Evolutionary conservation across 345 rosid genomes (phyloP).

Genomic region (Kernera saxatilis): DNA sequence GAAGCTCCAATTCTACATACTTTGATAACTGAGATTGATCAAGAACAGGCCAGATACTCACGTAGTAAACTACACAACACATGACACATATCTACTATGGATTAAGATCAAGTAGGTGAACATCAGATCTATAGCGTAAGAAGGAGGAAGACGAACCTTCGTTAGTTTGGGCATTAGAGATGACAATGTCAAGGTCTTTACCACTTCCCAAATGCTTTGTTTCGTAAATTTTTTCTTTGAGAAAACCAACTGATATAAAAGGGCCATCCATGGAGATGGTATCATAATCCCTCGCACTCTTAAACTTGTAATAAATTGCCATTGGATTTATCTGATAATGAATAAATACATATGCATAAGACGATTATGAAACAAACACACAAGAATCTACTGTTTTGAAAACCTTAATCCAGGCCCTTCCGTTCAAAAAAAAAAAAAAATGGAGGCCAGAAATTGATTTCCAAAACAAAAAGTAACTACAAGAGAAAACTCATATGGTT

Average conservation of each 20-base stretch:
- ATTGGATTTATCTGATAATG: constrained; percentile 39
- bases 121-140: not conserved
- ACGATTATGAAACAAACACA: constrained; percentile 7
- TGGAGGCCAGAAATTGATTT: not conserved
- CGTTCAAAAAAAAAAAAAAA: not conserved
- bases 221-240: constrained; percentile 98
- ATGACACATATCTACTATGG: not conserved
- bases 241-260: constrained; percentile 86
- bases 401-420: not conserved
- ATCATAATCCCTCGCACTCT: constrained; percentile 98
- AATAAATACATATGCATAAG: constrained; percentile 6
- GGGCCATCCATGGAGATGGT: constrained; percentile 89
- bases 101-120: not conserved
- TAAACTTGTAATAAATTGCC: constrained; percentile 99
- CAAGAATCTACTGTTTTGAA: constrained; percentile 1
- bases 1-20: not conserved
- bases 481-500: constrained; percentile 6
- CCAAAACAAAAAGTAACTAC: constrained; percentile 5
- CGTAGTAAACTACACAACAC: not conserved
- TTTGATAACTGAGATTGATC: not conserved
- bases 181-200: constrained; percentile 94
- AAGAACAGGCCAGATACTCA: not conserved
- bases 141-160: constrained; percentile 78
- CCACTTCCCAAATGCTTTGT: constrained; percentile 99
- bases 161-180: constrained; percentile 96